Evolutionary conservation across 2,329 filamentous ascomycete species (phyloP), one percentile per base, ranked within the genome.

Genomic region (Xylariales sp.): DNA sequence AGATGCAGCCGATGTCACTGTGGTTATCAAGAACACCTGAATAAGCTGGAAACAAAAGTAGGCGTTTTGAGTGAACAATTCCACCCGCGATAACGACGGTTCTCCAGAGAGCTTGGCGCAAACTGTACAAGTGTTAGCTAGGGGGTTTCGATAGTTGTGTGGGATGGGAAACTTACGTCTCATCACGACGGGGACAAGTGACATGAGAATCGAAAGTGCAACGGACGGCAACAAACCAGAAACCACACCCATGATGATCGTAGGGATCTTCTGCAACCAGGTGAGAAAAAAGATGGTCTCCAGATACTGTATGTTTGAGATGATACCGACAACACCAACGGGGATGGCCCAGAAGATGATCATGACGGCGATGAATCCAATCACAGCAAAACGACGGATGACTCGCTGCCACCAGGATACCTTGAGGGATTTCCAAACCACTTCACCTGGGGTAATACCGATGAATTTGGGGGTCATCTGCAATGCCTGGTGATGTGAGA

Each of bases 41-140:
- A 96, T 74, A 31, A 97, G 80, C 61, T 93, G 88, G 68, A 94
- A 94, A 33, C 77, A 80, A 56, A 95, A 98, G 71, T 94, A 97
- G 52, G 81, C 86, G 56, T 90, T 93, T 59, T 97, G 88, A 0
- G 88, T 89, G 44, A 88, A 89, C 7, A 97, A 70, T 62, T 98
- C 93, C 12, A 95, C 82, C 9, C 84, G 76, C 1, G 88, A 84
- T 5, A 80, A 63, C 1, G 88, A 93, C 1, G 89, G 88, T 47
- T 86, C 86, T 42, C 93, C 93, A 32, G 86, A 76, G 25, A 86
- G 63, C 59, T 81, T 90, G 48, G 90, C 90, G 60, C 88, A 85
- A 36, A 86, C 77, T 84, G 34, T 24, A 14, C 4, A 15, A 20
- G 14, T 7, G 20, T 33, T 10, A 32, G 15, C 15, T 15, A 10